A percentile compares a stretch with the other conserved stretches of the same genome.
These are phyloP conservation scores for Polyrhizophydium stewartii DNA, from an alignment of 371 early-diverging fungal genomes.

Conservation along the genomic window DNA sequence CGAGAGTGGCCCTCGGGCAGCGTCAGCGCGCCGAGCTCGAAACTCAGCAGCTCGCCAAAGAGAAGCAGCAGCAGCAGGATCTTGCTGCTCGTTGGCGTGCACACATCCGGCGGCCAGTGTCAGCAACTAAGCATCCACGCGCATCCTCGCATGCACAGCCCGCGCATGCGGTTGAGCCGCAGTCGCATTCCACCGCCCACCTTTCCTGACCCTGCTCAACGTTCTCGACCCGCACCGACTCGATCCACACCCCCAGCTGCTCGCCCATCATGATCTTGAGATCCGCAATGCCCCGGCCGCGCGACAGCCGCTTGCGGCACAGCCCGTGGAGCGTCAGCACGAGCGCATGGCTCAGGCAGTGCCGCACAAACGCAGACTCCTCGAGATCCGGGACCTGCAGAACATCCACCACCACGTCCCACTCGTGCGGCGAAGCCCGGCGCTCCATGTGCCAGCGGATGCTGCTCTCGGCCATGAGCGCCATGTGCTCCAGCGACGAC, in stretches of 20 bases:
- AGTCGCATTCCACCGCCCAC: neutral
- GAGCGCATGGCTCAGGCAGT: constrained; percentile 30
- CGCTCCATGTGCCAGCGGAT: constrained; percentile 17
- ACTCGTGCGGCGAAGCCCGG: neutral
- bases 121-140: neutral
- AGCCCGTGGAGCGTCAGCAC: constrained; percentile 28
- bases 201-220: constrained; percentile 17
- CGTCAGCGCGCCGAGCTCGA: constrained; percentile 9
- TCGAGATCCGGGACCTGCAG: constrained; percentile 30
- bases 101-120: neutral
- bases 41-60: constrained; percentile 21
- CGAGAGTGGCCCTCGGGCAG: constrained; percentile 25
- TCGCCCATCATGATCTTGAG: constrained; percentile 25
- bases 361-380: constrained; percentile 22
- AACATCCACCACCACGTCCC: constrained; percentile 6
- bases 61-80: constrained; percentile 18
- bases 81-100: constrained; percentile 11
- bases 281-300: constrained; percentile 4
- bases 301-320: constrained; percentile 17
- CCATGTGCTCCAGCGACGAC: constrained; percentile 30
- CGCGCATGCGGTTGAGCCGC: neutral
- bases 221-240: constrained; percentile 20
- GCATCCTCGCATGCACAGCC: neutral
- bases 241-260: constrained; percentile 31
- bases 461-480: constrained; percentile 21